phyloP scores from a whole-genome alignment of 768 basidiomycete species.

The Cystofilobasidium macerans region DNA sequence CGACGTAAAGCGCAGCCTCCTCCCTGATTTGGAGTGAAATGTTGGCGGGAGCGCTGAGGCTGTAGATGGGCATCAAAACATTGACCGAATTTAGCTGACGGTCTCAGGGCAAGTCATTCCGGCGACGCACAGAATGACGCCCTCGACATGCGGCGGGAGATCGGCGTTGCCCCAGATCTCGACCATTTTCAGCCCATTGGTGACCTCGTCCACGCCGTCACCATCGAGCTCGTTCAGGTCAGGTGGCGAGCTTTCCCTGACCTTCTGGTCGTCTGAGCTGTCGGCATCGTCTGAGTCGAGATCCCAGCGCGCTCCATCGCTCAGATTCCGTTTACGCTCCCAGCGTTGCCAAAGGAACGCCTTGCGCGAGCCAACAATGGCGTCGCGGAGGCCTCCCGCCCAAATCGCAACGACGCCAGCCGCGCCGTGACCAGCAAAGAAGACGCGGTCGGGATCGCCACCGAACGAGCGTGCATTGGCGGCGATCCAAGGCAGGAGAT shows the following conservation, averaged over 20 bases:
- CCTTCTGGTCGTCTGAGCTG: background rate
- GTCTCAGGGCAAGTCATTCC: background rate
- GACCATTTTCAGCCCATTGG: slow-evolving; percentile 15
- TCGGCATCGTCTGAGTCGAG: background rate
- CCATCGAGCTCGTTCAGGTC: slow-evolving; percentile 16
- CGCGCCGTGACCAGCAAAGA: slow-evolving; percentile 1
- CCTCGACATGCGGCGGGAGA: slow-evolving; percentile 3
- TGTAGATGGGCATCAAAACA: background rate
- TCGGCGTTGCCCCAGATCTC: slow-evolving; percentile 10
- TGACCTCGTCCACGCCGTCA: slow-evolving; percentile 14
- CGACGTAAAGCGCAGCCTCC: slow-evolving; percentile 15
- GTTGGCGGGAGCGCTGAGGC: slow-evolving; percentile 8
- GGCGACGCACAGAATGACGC: slow-evolving; percentile 2
- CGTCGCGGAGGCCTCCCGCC: slow-evolving; percentile 12
- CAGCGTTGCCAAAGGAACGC: slow-evolving; percentile 10
- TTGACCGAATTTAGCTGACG: background rate
- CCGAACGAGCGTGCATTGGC: background rate
- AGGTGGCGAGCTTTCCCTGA: slow-evolving; percentile 6
- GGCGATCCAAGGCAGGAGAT: slow-evolving; percentile 4
- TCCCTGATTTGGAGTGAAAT: slow-evolving; percentile 14
- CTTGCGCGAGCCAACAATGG: slow-evolving; percentile 8
- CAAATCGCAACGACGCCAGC: slow-evolving; percentile 15
- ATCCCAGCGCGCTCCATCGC: background rate
- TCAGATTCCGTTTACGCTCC: background rate
- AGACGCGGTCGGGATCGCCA: slow-evolving; percentile 2